These are phyloP conservation scores for Phyllosticta capitalensis DNA, from an alignment of 2,329 filamentous ascomycete genomes.

Conservation along the genomic window DNA sequence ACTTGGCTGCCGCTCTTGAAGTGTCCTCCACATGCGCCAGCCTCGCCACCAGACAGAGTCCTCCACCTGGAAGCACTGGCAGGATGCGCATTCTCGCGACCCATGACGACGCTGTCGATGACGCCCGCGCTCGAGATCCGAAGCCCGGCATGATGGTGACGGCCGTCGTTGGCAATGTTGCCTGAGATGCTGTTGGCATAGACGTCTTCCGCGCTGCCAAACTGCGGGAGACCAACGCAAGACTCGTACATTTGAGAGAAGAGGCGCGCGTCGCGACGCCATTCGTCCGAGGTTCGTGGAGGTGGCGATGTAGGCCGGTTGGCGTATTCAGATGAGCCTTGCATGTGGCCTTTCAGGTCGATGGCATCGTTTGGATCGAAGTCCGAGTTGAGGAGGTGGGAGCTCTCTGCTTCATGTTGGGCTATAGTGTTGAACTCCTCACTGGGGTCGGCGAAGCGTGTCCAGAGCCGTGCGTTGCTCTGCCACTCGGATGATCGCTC, in stretches of 20 bases:
- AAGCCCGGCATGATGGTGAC: background rate
- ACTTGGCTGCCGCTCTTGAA: background rate
- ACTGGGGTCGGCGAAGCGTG: background rate
- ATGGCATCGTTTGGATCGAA: background rate
- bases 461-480: constrained; percentile 1
- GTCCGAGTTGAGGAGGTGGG: background rate
- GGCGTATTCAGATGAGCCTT: background rate
- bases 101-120: background rate
- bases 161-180: background rate
- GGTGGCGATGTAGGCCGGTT: background rate
- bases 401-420: background rate
- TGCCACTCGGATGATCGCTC: constrained; percentile 5
- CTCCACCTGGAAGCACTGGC: background rate
- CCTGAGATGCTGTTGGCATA: background rate
- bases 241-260: constrained; percentile 29
- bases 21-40: background rate
- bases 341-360: background rate
- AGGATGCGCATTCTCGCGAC: background rate
- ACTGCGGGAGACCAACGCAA: constrained; percentile 17
- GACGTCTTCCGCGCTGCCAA: background rate
- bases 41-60: background rate
- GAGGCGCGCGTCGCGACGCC: constrained; percentile 17
- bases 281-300: constrained; percentile 3
- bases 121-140: background rate
- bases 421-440: background rate